Conservation (phyloP, 225 moss, liverwort and hornwort genomes). For the Asterella californica region DNA sequence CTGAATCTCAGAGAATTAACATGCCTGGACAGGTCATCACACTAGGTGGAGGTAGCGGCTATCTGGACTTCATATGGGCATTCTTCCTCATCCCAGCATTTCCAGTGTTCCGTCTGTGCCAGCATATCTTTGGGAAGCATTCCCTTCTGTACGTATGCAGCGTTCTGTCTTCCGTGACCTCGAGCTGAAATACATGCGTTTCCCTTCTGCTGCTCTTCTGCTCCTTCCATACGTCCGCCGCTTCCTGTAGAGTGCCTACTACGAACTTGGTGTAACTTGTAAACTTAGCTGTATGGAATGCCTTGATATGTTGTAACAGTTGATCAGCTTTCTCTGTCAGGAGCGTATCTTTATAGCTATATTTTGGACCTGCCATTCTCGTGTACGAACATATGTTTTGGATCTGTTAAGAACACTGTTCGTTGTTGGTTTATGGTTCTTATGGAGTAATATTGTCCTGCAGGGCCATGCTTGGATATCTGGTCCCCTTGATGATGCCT, state of each 20-base stretch:
- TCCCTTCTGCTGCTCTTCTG: too few relatives aligned
- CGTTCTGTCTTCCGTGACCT: background rate
- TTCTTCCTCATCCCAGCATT: constrained; percentile 70
- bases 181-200: background rate
- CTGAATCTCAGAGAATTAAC: background rate
- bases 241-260: background rate
- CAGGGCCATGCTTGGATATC: constrained; percentile 60
- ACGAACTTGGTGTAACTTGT: background rate
- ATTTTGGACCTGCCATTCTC: too few relatives aligned
- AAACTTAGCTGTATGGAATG: background rate
- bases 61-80: constrained; percentile 90
- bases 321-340: background rate
- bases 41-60: constrained; percentile 59
- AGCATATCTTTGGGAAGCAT: constrained; percentile 63
- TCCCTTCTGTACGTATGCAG: constrained; percentile 53
- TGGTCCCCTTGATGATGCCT: constrained; percentile 66
- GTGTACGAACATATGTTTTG: too few relatives aligned
- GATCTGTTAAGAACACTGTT: too few relatives aligned
- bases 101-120: constrained; percentile 51
- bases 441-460: background rate
- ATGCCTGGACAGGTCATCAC: constrained; percentile 27
- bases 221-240: too few relatives aligned
- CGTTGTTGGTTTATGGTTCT: background rate
- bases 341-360: too few relatives aligned
- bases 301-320: background rate